These are phyloP conservation scores for Trametes cingulata DNA, from an alignment of 768 basidiomycete species.

Conservation along the genomic window DNA sequence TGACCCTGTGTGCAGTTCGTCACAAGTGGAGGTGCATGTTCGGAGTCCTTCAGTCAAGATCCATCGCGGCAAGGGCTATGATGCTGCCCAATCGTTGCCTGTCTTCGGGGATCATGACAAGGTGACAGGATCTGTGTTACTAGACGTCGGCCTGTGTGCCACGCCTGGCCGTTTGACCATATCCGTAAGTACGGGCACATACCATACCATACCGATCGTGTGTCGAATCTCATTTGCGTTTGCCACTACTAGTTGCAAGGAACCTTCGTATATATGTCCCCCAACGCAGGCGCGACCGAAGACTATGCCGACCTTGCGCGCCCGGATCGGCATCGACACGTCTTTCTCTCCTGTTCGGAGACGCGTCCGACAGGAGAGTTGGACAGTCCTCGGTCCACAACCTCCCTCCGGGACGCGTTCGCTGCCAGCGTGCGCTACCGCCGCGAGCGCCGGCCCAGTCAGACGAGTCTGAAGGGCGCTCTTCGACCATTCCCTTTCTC, in stretches of 20 bases:
- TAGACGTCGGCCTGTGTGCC: conserved; percentile 52
- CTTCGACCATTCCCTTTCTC: conserved; percentile 45
- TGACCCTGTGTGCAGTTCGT: conserved; percentile 14
- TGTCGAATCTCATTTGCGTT: background rate
- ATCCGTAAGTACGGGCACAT: conserved; percentile 42
- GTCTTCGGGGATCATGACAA: conserved; percentile 64
- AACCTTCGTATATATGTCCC: conserved; percentile 47
- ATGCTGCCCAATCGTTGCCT: conserved; percentile 35
- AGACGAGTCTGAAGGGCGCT: conserved; percentile 17
- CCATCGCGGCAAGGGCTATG: conserved; percentile 33
- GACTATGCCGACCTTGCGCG: conserved; percentile 17
- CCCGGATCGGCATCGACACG: conserved; percentile 28
- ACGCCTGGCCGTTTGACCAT: conserved; percentile 56
- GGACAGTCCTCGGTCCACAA: conserved; percentile 25
- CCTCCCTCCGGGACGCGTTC: conserved; percentile 30
- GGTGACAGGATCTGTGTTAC: conserved; percentile 58
- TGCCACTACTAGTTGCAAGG: conserved; percentile 57
- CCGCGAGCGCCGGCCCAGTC: conserved; percentile 22
- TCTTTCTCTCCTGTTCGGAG: conserved; percentile 29
- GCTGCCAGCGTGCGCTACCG: conserved; percentile 27
- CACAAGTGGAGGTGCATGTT: conserved; percentile 59
- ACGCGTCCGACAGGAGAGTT: conserved; percentile 25
- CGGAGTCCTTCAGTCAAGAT: conserved; percentile 62
- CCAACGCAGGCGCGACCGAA: conserved; percentile 20
- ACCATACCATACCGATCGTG: background rate